Evolutionary conservation across 331 rosid species (phyloP).

Genomic region (Saraca asoca): DNA sequence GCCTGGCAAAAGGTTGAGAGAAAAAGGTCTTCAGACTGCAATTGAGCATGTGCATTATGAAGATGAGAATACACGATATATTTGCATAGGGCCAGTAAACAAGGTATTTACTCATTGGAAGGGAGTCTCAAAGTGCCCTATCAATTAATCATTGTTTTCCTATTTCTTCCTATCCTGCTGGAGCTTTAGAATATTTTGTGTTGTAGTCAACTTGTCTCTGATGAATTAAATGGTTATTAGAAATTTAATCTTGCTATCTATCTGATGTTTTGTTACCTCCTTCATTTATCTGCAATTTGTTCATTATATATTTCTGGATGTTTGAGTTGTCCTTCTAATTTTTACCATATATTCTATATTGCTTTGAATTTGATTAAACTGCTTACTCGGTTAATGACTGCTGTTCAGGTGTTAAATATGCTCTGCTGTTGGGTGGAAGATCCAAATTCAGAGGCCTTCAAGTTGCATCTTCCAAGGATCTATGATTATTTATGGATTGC

Average conservation of each 20-base stretch:
- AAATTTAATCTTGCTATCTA: too few relatives aligned
- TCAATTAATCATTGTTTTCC: slow-evolving; percentile 15
- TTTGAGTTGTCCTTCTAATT: neutral
- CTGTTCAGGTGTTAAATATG: slow-evolving; percentile 82
- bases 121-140: slow-evolving; percentile 6
- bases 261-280: too few relatives aligned
- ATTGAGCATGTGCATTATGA: slow-evolving; percentile 87
- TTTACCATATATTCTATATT: slow-evolving; percentile 11
- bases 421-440: slow-evolving; percentile 95
- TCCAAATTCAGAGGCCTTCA: slow-evolving; percentile 89
- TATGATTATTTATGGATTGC: slow-evolving; percentile 85
- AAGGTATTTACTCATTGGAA: slow-evolving; percentile 57
- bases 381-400: slow-evolving; percentile 14
- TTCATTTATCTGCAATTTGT: too few relatives aligned
- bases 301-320: neutral
- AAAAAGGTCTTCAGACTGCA: slow-evolving; percentile 52
- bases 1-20: slow-evolving; percentile 88
- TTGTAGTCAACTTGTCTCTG: neutral
- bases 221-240: slow-evolving; percentile 8
- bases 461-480: slow-evolving; percentile 86
- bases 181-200: slow-evolving; percentile 20
- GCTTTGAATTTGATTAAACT: slow-evolving; percentile 23
- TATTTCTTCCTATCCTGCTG: slow-evolving; percentile 30
- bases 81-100: slow-evolving; percentile 92
- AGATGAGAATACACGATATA: slow-evolving; percentile 91